Evolutionary conservation across 2,329 filamentous ascomycete species (phyloP).

Genomic region (Talaromyces atroroseus): DNA sequence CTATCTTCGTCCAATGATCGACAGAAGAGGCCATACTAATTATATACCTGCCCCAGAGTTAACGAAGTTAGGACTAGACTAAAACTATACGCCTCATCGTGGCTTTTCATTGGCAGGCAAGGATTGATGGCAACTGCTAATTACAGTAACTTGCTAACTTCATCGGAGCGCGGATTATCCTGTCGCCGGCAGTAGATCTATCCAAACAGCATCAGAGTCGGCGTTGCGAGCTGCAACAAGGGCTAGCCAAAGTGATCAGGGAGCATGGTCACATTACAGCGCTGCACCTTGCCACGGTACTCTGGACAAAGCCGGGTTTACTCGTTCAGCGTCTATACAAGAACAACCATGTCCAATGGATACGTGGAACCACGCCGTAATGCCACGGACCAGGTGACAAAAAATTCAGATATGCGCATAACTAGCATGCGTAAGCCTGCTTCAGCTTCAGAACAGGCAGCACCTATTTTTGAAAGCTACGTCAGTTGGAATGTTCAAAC

Average conservation of each 20-base stretch:
- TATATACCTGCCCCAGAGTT: slow-evolving; percentile 4
- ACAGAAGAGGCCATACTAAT: not conserved
- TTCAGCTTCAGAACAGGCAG: not conserved
- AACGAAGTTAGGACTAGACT: not conserved
- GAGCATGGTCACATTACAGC: slow-evolving; percentile 3
- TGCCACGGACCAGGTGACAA: not conserved
- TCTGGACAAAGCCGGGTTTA: not conserved
- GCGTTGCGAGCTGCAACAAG: not conserved
- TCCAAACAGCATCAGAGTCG: slow-evolving; percentile 1
- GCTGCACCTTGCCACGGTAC: not conserved
- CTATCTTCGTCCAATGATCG: not conserved
- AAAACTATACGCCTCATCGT: not conserved
- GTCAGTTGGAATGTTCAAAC: not conserved
- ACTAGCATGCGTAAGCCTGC: not conserved
- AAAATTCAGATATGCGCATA: too few species aligned
- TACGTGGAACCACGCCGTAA: not conserved
- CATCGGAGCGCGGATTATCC: not conserved
- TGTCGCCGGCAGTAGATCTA: not conserved
- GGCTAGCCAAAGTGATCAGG: slow-evolving; percentile 4
- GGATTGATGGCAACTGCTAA: not conserved
- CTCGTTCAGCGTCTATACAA: too few species aligned
- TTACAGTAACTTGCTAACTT: not conserved
- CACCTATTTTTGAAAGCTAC: not conserved
- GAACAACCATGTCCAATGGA: not conserved
- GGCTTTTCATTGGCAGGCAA: not conserved